Percentiles rank a stretch among this genome's conserved stretches.
These are phyloP conservation scores for Lindgomyces ingoldianus DNA, from an alignment of 495 filamentous ascomycete species.

Conservation along the genomic window DNA sequence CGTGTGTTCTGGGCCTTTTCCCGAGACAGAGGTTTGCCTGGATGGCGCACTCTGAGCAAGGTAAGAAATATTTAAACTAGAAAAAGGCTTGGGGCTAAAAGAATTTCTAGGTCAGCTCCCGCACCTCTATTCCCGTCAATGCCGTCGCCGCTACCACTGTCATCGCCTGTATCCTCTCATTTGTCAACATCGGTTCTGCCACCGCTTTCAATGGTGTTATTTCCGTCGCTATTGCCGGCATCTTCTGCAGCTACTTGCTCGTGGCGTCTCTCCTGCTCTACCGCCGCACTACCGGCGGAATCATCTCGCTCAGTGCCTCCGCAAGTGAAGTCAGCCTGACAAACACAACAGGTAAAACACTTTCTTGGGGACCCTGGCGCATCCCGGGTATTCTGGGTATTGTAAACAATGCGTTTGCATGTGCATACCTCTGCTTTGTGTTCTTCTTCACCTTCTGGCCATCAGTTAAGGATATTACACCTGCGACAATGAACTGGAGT, in stretches of 20 bases:
- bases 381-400: not conserved
- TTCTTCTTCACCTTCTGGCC: slow-evolving; percentile 48
- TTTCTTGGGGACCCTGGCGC: slow-evolving; percentile 1
- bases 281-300: slow-evolving; percentile 2
- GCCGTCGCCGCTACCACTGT: slow-evolving; percentile 51
- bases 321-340: not conserved
- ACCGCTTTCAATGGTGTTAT: slow-evolving; percentile 58
- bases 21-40: slow-evolving; percentile 56
- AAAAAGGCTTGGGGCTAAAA: no score
- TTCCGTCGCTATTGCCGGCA: slow-evolving; percentile 39
- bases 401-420: slow-evolving; percentile 31
- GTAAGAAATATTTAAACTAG: no score
- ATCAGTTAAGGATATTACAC: slow-evolving; percentile 43
- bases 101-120: slow-evolving; percentile 36
- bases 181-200: slow-evolving; percentile 61
- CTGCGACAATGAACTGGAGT: slow-evolving; percentile 52
- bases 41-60: slow-evolving; percentile 44
- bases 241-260: slow-evolving; percentile 27
- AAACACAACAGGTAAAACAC: no score
- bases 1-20: slow-evolving; percentile 61
- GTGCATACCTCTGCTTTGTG: slow-evolving; percentile 46
- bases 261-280: slow-evolving; percentile 1
- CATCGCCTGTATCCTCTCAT: slow-evolving; percentile 55
- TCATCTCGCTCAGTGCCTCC: not conserved
- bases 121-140: slow-evolving; percentile 54